Conservation (phyloP, 2,329 filamentous ascomycete genomes). For the Colletotrichum euphorbiae region DNA sequence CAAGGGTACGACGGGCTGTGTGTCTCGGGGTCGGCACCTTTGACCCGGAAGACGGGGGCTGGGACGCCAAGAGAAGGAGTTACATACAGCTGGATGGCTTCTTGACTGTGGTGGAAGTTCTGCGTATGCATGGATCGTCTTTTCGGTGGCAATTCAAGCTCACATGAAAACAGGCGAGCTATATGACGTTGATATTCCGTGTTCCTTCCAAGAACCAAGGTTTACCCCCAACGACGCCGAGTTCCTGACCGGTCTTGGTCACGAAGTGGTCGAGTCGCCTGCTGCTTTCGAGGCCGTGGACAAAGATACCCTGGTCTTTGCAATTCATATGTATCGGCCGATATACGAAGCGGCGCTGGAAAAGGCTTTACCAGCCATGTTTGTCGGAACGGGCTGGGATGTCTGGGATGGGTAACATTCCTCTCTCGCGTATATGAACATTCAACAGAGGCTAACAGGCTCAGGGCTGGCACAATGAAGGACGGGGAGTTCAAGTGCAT, state of each 20-base stretch:
- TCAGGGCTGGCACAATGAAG: conserved; percentile 32
- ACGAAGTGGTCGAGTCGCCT: conserved; percentile 63
- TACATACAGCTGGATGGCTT: conserved; percentile 67
- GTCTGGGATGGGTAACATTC: conserved; percentile 62
- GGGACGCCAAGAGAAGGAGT: conserved; percentile 58
- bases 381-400: conserved; percentile 67
- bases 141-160: not conserved
- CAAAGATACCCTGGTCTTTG: conserved; percentile 66
- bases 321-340: conserved; percentile 68
- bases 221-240: conserved; percentile 61
- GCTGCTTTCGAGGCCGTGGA: conserved; percentile 63
- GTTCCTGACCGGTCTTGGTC: conserved; percentile 68
- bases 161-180: conserved; percentile 24
- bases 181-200: conserved; percentile 50
- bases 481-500: conserved; percentile 47
- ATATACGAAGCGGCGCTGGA: conserved; percentile 65
- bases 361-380: conserved; percentile 60
- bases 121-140: conserved; percentile 50
- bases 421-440: not conserved
- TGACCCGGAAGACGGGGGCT: conserved; percentile 60
- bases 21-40: conserved; percentile 68
- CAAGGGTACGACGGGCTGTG: conserved; percentile 55
- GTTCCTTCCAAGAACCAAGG: conserved; percentile 66
- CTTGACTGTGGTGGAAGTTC: conserved; percentile 56
- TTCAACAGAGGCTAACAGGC: not conserved